A percentile compares a stretch with the other conserved stretches of the same genome.
These are phyloP conservation scores for Ceratorhiza oryzae-sativae DNA, from an alignment of 1,284 basidiomycete species.

Conservation along the genomic window DNA sequence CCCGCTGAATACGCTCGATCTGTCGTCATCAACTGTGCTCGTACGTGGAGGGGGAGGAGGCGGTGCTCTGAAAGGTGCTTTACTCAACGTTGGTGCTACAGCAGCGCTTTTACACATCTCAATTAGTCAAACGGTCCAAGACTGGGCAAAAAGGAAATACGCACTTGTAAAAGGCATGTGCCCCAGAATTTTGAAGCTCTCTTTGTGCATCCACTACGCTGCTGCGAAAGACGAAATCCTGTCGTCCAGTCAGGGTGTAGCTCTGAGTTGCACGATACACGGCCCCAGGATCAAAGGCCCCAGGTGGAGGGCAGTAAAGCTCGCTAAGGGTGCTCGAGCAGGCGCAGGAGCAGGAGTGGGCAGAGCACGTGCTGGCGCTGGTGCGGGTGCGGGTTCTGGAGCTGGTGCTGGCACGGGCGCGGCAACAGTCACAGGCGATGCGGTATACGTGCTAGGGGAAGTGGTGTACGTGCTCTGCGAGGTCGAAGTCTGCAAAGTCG, in stretches of 20 bases:
- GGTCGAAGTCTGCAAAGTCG: background rate
- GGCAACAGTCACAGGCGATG: constrained; percentile 19
- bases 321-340: background rate
- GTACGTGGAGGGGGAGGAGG: constrained; percentile 8
- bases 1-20: constrained; percentile 2
- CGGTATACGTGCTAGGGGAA: background rate
- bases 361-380: constrained; percentile 5
- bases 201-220: background rate
- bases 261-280: constrained; percentile 9
- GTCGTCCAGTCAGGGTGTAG: constrained; percentile 12
- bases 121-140: background rate
- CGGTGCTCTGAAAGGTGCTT: constrained; percentile 8
- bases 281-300: background rate
- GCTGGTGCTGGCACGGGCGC: background rate
- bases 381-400: background rate
- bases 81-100: background rate
- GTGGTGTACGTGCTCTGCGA: constrained; percentile 9
- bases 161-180: constrained; percentile 41
- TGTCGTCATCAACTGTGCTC: constrained; percentile 1
- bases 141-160: background rate
- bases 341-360: constrained; percentile 5
- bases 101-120: background rate
- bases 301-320: background rate
- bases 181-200: constrained; percentile 12
- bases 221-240: constrained; percentile 16